Evolutionary conservation across 1,139 yeast species (phyloP).

Genomic region (Debaryomyces coudertii): DNA sequence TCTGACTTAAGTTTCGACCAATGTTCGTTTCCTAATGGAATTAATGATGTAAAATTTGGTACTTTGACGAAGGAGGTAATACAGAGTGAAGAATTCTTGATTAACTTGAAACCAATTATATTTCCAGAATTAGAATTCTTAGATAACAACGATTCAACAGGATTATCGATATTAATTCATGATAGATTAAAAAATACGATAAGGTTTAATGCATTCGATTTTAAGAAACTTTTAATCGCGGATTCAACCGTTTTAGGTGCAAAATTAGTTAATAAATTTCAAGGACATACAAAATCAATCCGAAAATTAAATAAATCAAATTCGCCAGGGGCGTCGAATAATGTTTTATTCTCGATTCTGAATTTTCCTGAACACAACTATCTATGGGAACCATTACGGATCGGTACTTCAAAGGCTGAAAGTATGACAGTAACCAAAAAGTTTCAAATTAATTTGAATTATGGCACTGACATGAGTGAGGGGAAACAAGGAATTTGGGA

Average conservation of each 20-base stretch:
- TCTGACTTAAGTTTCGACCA: constrained; percentile 14
- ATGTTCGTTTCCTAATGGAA: constrained; percentile 20
- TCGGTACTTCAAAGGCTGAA: constrained; percentile 22
- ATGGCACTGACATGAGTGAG: constrained; percentile 9
- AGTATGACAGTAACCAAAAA: constrained; percentile 39
- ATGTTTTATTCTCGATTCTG: constrained; percentile 43
- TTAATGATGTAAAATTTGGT: background rate
- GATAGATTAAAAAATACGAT: constrained; percentile 44
- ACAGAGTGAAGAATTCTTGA: constrained; percentile 10
- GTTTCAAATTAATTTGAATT: constrained; percentile 33
- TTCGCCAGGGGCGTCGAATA: constrained; percentile 27
- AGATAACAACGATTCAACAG: constrained; percentile 15
- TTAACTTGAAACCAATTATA: constrained; percentile 27
- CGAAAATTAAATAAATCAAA: constrained; percentile 63
- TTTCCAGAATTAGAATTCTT: constrained; percentile 26
- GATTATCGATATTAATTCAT: constrained; percentile 36
- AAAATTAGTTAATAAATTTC: constrained; percentile 52
- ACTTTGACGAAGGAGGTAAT: constrained; percentile 6
- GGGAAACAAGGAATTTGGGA: constrained; percentile 28
- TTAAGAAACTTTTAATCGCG: constrained; percentile 14
- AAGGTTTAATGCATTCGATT: constrained; percentile 29
- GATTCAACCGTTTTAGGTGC: constrained; percentile 18
- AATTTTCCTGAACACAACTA: constrained; percentile 57
- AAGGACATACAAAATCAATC: constrained; percentile 86
- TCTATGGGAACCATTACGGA: constrained; percentile 59